These are phyloP conservation scores for Plasmodium gaboni DNA, from an alignment of 169 alveolate species.

Conservation along the genomic window DNA sequence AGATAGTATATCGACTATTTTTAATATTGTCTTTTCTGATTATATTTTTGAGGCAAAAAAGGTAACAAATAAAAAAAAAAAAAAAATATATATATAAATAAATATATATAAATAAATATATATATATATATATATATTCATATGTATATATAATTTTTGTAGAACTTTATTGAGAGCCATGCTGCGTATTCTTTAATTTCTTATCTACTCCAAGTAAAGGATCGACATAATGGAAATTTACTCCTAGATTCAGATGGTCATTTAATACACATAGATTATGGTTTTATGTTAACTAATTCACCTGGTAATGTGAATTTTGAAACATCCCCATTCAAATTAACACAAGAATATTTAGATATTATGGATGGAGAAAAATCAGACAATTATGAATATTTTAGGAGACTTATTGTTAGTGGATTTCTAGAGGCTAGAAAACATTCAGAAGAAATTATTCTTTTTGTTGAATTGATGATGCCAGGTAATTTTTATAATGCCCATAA, in stretches of 20 bases:
- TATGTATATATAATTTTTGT: not conserved
- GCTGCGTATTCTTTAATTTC: slow-evolving; percentile 97
- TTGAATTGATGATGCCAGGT: slow-evolving; percentile 92
- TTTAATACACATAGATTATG: slow-evolving; percentile 96
- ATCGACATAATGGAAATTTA: slow-evolving; percentile 97
- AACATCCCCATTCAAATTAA: slow-evolving; percentile 97
- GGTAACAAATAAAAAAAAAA: not conserved
- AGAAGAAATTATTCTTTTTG: slow-evolving; percentile 90
- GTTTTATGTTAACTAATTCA: slow-evolving; percentile 95
- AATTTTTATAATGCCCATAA: not conserved
- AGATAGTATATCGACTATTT: slow-evolving; percentile 83
- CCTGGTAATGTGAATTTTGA: slow-evolving; percentile 98
- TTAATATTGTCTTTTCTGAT: slow-evolving; percentile 81
- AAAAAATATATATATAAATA: too few species aligned
- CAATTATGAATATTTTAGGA: slow-evolving; percentile 91
- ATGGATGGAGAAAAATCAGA: slow-evolving; percentile 95
- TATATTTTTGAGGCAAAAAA: slow-evolving; percentile 85
- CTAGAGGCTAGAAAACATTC: slow-evolving; percentile 92
- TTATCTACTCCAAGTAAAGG: slow-evolving; percentile 95
- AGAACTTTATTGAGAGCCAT: slow-evolving; percentile 94
- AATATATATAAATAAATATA: too few species aligned
- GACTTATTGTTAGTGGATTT: slow-evolving; percentile 89
- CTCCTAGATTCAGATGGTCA: slow-evolving; percentile 95
- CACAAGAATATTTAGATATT: slow-evolving; percentile 95
- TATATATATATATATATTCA: slow-evolving; percentile 4